Base-by-base conservation (phyloP, 1,139 yeast species). In the Pichia sp. region DNA sequence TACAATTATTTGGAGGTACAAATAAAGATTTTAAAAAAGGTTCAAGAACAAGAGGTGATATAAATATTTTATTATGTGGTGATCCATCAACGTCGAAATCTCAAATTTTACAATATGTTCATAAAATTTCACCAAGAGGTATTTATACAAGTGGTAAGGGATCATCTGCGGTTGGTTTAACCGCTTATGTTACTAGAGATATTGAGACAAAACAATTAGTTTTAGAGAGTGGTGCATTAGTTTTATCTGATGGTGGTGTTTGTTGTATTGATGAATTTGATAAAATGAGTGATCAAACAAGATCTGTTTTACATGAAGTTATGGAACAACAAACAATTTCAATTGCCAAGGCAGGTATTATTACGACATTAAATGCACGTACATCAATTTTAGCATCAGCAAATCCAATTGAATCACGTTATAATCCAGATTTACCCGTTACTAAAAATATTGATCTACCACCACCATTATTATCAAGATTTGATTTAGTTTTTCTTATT, bases 251-350 rank as follows among this genome's bases (percentile, higher is more conserved):
- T 66, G 98, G 98, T 47, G 99, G 99, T 69, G 82, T 92, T 44
- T 92, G 98, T 70, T 94, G 98, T 68, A 92, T 92, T 63, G 99
- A 92, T 70, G 99, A 92, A 69, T 92, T 92, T 61, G 99, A 92
- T 67, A 92, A 92, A 65, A 92, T 92, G 99, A 78, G 83, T 49
- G 98, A 92, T 57, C 69, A 95, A 2, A 92, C 98, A 0, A 73
- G 98, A 58, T 87, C 97, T 3, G 97, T 92, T 16, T 70, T 92
- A 48, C 99, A 92, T 64, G 98, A 92, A 73, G 98, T 94, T 24
- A 92, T 92, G 98, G 98, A 92, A 70, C 98, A 92, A 64, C 98
- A 92, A 65, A 92, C 98, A 0, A 92, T 92, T 38, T 89, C 97
- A 11, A 87, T 92, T 57, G 98, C 98, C 36, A 92, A 92, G 61